Conservation (phyloP, 805 yeast genomes). For the Metschnikowia dekortorum region DNA sequence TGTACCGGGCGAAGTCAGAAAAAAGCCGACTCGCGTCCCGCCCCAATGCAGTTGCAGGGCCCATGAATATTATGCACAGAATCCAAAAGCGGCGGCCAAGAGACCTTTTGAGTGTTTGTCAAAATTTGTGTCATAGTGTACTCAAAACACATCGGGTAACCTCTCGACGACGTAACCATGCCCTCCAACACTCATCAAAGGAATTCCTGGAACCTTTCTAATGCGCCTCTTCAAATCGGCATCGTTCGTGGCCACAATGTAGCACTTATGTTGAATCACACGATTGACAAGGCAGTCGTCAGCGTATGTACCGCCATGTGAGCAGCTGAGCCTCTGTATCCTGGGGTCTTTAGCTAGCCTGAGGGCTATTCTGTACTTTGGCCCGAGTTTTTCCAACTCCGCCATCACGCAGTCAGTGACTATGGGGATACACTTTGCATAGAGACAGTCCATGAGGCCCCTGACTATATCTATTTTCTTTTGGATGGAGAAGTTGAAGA, state of each 20-base stretch:
- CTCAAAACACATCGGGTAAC: slow-evolving; percentile 83
- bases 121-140: neutral
- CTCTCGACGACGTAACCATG: slow-evolving; percentile 91
- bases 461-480: slow-evolving; percentile 92
- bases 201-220: slow-evolving; percentile 96
- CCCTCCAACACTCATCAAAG: slow-evolving; percentile 93
- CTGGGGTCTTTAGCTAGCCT: slow-evolving; percentile 92
- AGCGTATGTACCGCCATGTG: slow-evolving; percentile 96
- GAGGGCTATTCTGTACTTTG: slow-evolving; percentile 88
- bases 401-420: slow-evolving; percentile 98
- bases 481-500: slow-evolving; percentile 92
- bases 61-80: neutral
- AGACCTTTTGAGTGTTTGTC: neutral
- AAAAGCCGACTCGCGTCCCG: neutral
- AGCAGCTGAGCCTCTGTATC: slow-evolving; percentile 77
- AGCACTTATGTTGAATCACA: slow-evolving; percentile 94
- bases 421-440: slow-evolving; percentile 92
- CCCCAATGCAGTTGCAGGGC: neutral
- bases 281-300: slow-evolving; percentile 95
- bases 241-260: slow-evolving; percentile 96
- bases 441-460: slow-evolving; percentile 94
- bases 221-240: slow-evolving; percentile 92
- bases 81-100: neutral
- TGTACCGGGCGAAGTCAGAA: neutral
- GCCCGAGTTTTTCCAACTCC: slow-evolving; percentile 93